Base-by-base conservation (phyloP, 768 basidiomycete genomes). In the Mrakia gelida region DNA sequence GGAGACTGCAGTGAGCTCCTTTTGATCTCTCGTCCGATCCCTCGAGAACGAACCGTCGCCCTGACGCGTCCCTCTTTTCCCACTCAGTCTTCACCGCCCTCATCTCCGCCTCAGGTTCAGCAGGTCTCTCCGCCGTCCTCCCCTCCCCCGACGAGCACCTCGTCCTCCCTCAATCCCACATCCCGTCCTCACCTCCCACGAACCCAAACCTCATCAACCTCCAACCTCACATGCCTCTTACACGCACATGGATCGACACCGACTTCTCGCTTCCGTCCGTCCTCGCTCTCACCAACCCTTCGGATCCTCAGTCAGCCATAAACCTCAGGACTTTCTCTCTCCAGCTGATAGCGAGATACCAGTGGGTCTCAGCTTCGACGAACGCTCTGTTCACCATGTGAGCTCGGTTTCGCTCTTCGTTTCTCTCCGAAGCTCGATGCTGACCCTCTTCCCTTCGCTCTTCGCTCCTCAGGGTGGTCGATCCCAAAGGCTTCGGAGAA, bases 41-140 rank as follows among this genome's bases (percentile, higher is more conserved):
- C n/a, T n/a, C n/a, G n/a, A n/a, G n/a, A n/a, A n/a, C n/a, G n/a
- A n/a, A n/a, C n/a, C n/a, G n/a, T n/a, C n/a, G 8, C 13, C 65
- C 65, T 30, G 21, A 30, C 38, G n/a, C 32, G 45, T 30, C 45
- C 16, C 26, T 23, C 28, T 13, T 38, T 3, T 54, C 5, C 30
- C 30, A 1, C 10, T 10, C 62, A 78, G 73, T 78, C 16, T 45
- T 78, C 26, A 61, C 72, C 34, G 77, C 77, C n/a, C 32, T 78
- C 68, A 43, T 78, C 49, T 28, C 65, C 73, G 65, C 61, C 23
- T 78, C 77, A 8, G 77, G 77, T 1, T 10, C 16, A 9, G 23
- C 32, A 49, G 77, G 77, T 41, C 77, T 78, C 32, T 78, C 77
- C 2, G 62, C 77, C 16, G 16, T 78, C n/a, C 77, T 78, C n/a